Conservation (phyloP, 148 eudicot genomes). For the Agrostemma githago region DNA sequence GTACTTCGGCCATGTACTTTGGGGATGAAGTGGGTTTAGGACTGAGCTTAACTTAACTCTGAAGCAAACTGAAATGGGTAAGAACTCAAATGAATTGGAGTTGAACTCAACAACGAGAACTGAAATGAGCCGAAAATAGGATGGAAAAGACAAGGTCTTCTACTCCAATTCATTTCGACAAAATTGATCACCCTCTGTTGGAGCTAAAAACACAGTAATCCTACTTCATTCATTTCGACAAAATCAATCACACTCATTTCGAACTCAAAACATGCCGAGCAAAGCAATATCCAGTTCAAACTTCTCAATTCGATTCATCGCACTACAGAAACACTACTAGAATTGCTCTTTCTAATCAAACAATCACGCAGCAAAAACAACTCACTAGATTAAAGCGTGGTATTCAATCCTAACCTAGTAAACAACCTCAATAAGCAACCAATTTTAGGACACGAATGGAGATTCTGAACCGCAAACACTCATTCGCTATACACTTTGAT, state of each 20-base stretch:
- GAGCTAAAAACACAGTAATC: background rate
- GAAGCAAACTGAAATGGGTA: too few species aligned
- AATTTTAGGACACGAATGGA: background rate
- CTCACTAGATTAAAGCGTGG: background rate
- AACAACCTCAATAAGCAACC: too few species aligned
- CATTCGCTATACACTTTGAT: background rate
- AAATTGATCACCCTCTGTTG: too few species aligned
- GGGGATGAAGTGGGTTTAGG: too few species aligned
- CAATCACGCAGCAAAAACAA: background rate
- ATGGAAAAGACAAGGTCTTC: too few species aligned
- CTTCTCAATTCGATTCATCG: background rate
- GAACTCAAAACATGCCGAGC: background rate
- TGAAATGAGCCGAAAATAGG: too few species aligned
- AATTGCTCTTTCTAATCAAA: background rate
- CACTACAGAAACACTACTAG: background rate
- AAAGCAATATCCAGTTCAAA: background rate
- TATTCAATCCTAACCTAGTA: background rate
- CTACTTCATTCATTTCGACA: background rate
- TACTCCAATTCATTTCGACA: too few species aligned
- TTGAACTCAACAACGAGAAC: too few species aligned
- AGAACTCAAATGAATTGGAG: too few species aligned
- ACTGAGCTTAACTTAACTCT: too few species aligned
- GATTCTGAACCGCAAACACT: background rate
- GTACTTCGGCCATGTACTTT: too few species aligned
- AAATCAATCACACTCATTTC: background rate